Conservation (phyloP, 2,329 filamentous ascomycete genomes). For the Metarhizium brunneum region DNA sequence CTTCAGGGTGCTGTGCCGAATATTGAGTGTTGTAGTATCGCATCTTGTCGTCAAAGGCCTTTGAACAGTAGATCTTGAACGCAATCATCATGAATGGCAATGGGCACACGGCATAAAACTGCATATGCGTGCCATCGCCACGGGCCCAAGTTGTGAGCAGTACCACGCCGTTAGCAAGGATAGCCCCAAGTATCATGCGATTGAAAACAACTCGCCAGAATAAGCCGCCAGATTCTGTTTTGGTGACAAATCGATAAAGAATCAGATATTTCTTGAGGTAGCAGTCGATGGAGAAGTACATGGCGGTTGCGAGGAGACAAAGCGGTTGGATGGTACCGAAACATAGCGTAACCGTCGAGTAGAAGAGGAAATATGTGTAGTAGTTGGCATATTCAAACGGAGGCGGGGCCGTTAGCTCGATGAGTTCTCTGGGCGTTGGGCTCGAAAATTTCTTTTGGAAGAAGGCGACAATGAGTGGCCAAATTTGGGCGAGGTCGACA, state of each 20-base stretch:
- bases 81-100: constrained; percentile 67
- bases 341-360: constrained; percentile 78
- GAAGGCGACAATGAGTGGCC: constrained; percentile 76
- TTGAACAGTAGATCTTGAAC: constrained; percentile 81
- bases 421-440: constrained; percentile 83
- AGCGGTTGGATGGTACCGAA: constrained; percentile 82
- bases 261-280: constrained; percentile 93
- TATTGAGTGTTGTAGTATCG: constrained; percentile 69
- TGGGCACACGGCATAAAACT: constrained; percentile 62
- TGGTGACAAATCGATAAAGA: constrained; percentile 91
- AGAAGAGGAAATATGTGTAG: constrained; percentile 97
- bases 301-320: constrained; percentile 72
- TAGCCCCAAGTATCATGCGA: constrained; percentile 73
- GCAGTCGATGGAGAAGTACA: constrained; percentile 83
- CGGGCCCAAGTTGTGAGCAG: constrained; percentile 66
- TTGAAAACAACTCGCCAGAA: constrained; percentile 93
- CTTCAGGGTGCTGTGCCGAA: constrained; percentile 36
- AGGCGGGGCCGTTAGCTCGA: constrained; percentile 85
- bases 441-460: constrained; percentile 75
- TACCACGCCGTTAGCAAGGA: constrained; percentile 71
- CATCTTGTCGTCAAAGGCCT: constrained; percentile 67
- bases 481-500: constrained; percentile 85
- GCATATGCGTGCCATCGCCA: constrained; percentile 47
- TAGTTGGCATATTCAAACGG: constrained; percentile 93
- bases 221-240: constrained; percentile 87